Evolutionary conservation across 2,329 filamentous ascomycete species (phyloP).

Genomic region (Colletotrichum echinochloae): DNA sequence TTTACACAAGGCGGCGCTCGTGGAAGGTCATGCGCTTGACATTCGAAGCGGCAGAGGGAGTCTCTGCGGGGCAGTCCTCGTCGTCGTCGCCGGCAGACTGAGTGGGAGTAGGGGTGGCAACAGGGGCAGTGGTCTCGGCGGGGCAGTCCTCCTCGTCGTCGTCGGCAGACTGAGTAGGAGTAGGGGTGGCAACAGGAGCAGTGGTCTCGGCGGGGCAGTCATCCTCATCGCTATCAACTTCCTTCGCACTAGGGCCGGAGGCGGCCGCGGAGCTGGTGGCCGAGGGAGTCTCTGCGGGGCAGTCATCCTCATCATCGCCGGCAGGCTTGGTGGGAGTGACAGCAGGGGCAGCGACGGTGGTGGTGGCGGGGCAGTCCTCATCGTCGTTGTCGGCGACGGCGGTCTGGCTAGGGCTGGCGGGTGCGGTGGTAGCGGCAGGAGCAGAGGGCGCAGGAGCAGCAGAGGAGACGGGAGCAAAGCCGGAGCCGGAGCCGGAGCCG

Average conservation of each 20-base stretch:
- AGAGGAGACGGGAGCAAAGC: constrained; percentile 12
- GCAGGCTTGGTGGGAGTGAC: constrained; percentile 8
- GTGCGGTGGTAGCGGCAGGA: constrained; percentile 12
- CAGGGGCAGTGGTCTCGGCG: constrained; percentile 1
- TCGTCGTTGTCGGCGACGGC: neutral
- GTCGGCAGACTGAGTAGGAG: constrained; percentile 18
- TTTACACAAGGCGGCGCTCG: constrained; percentile 37
- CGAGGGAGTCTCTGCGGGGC: constrained; percentile 23
- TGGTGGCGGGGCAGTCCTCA: constrained; percentile 17
- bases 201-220: constrained; percentile 29
- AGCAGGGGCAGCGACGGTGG: constrained; percentile 2
- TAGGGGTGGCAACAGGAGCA: constrained; percentile 15
- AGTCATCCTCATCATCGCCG: constrained; percentile 29
- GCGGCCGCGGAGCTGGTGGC: constrained; percentile 20
- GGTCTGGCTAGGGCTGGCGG: constrained; percentile 13
- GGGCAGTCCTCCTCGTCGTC: constrained; percentile 36
- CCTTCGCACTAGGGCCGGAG: constrained; percentile 10
- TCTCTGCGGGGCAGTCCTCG: constrained; percentile 33
- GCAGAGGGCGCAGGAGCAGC: constrained; percentile 1
- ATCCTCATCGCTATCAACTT: constrained; percentile 30
- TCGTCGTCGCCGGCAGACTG: constrained; percentile 28
- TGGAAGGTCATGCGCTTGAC: constrained; percentile 40
- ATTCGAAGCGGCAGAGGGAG: neutral
- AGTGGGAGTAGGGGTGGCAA: constrained; percentile 4
- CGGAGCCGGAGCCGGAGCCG: constrained; percentile 31